These are phyloP conservation scores for Eremomyces bilateralis DNA, from an alignment of 495 filamentous ascomycete species.

Conservation along the genomic window DNA sequence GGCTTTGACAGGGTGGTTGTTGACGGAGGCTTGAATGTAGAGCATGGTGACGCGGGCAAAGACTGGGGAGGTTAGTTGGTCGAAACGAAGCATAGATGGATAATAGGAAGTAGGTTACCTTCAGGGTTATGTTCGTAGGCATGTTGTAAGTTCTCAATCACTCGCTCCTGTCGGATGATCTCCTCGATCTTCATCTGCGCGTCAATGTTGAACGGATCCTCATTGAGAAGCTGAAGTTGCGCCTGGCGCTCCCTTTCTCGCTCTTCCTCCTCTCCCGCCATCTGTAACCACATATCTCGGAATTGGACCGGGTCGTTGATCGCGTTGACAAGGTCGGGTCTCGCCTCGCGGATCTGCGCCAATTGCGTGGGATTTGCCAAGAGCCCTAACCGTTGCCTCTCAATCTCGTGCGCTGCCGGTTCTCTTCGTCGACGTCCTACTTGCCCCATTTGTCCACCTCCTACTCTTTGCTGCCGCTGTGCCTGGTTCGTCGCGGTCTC, in stretches of 20 bases:
- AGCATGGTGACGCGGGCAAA: constrained; percentile 89
- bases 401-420: constrained; percentile 35
- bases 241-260: constrained; percentile 51
- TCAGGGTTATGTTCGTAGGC: constrained; percentile 93
- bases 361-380: constrained; percentile 56
- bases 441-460: constrained; percentile 3
- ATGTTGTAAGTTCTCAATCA: constrained; percentile 85
- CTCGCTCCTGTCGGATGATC: constrained; percentile 80
- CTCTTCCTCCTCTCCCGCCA: constrained; percentile 45
- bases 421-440: constrained; percentile 1
- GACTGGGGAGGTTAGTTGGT: constrained; percentile 26
- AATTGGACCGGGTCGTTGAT: constrained; percentile 65
- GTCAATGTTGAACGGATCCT: constrained; percentile 78
- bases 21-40: constrained; percentile 91
- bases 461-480: constrained; percentile 13
- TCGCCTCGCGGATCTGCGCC: constrained; percentile 39
- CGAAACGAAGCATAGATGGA: not conserved
- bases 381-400: constrained; percentile 60
- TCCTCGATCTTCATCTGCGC: constrained; percentile 89
- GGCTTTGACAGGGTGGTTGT: constrained; percentile 75
- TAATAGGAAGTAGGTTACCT: constrained; percentile 32
- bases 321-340: constrained; percentile 53
- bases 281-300: constrained; percentile 38
- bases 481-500: constrained; percentile 8
- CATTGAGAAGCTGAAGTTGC: constrained; percentile 61